These are phyloP conservation scores for Apiotrichum porosum DNA, from an alignment of 1,284 basidiomycete genomes.

Conservation along the genomic window DNA sequence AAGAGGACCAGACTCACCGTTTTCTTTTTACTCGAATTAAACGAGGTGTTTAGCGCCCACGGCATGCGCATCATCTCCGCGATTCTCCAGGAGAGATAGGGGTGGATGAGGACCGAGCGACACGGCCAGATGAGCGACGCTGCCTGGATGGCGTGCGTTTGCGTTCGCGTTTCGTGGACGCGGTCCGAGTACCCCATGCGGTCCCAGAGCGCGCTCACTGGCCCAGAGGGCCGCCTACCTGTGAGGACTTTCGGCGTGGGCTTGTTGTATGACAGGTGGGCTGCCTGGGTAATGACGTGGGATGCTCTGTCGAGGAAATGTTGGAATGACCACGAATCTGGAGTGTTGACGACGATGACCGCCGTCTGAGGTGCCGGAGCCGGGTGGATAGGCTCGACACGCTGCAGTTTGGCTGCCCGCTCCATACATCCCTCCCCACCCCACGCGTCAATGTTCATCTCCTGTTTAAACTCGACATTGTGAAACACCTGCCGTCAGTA, in stretches of 20 bases:
- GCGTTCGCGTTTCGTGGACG: background rate
- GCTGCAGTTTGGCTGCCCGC: too few species aligned
- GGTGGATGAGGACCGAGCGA: conserved; percentile 5
- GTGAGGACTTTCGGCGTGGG: background rate
- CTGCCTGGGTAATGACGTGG: background rate
- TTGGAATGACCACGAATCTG: conserved; percentile 6
- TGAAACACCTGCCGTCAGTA: background rate
- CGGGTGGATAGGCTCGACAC: too few species aligned
- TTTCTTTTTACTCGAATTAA: background rate
- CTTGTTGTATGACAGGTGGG: background rate
- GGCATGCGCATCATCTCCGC: conserved; percentile 2
- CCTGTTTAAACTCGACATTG: background rate
- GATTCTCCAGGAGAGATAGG: background rate
- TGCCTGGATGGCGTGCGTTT: too few species aligned
- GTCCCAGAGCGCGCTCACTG: background rate
- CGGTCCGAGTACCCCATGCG: background rate
- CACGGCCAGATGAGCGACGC: background rate
- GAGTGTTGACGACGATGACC: background rate
- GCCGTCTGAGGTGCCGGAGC: too few species aligned
- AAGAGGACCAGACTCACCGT: background rate
- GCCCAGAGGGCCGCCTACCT: background rate
- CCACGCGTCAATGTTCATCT: conserved; percentile 1
- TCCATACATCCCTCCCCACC: background rate
- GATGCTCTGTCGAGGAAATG: conserved; percentile 5
- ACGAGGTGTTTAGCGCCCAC: background rate